These are phyloP conservation scores for Cinnamomum chago DNA, from an alignment of 164 flowering plant genomes.

Conservation along the genomic window DNA sequence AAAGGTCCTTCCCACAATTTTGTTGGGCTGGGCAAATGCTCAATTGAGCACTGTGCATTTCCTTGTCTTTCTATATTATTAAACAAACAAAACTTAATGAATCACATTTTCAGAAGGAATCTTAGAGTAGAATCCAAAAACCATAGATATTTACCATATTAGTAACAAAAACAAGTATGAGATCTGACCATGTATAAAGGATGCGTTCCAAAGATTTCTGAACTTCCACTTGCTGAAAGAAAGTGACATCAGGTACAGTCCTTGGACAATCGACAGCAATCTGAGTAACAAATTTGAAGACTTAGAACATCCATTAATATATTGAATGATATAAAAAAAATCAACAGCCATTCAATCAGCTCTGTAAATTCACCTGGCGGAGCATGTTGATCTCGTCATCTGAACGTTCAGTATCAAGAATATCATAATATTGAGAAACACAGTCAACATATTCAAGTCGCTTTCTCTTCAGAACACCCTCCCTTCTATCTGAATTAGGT, in stretches of 20 bases:
- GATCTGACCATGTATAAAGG: slow-evolving; percentile 80
- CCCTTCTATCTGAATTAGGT: slow-evolving; percentile 99
- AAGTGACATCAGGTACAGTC: slow-evolving; percentile 94
- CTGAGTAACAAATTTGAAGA: slow-evolving; percentile 35
- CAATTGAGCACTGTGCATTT: not conserved
- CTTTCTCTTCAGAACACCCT: slow-evolving; percentile 82
- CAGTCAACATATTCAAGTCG: slow-evolving; percentile 88
- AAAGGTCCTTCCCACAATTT: not conserved
- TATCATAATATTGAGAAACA: slow-evolving; percentile 88
- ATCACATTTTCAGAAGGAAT: no score
- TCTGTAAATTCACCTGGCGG: slow-evolving; percentile 59
- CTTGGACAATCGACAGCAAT: slow-evolving; percentile 98
- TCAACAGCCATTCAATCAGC: not conserved
- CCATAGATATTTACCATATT: not conserved
- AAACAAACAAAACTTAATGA: not conserved
- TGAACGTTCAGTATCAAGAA: slow-evolving; percentile 86
- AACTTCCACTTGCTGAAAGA: slow-evolving; percentile 87
- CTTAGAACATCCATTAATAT: slow-evolving; percentile 5
- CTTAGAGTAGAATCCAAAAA: no score
- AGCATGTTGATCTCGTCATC: slow-evolving; percentile 98
- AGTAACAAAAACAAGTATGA: not conserved
- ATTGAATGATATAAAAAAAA: not conserved
- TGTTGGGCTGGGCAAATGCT: not conserved
- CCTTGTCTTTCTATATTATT: not conserved
- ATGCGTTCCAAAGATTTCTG: slow-evolving; percentile 97